Evolutionary conservation across 2,329 filamentous ascomycete species (phyloP).

Genomic region (Fusarium poae): DNA sequence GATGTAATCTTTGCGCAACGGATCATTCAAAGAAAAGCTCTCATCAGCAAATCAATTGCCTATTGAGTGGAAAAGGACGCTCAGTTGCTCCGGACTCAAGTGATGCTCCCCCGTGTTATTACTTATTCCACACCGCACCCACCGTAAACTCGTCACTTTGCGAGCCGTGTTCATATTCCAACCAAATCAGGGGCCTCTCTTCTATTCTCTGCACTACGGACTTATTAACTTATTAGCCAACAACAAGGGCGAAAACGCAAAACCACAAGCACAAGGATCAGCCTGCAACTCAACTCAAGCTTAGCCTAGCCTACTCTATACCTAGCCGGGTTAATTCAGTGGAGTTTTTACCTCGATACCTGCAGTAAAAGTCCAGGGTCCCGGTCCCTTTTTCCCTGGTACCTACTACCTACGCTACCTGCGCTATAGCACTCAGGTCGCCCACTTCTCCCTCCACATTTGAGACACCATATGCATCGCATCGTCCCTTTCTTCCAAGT

Average conservation of each 20-base stretch:
- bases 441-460: slow-evolving; percentile 48
- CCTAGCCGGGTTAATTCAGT: slow-evolving; percentile 2
- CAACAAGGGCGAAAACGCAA: slow-evolving; percentile 35
- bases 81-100: slow-evolving; percentile 10
- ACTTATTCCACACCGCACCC: slow-evolving; percentile 47
- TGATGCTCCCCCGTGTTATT: slow-evolving; percentile 22
- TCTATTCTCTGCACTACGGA: neutral
- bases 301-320: slow-evolving; percentile 29
- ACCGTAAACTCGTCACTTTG: slow-evolving; percentile 45
- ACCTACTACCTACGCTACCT: slow-evolving; percentile 1
- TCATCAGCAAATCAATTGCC: neutral
- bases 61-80: neutral
- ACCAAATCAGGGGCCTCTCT: slow-evolving; percentile 26
- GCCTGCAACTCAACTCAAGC: slow-evolving; percentile 29
- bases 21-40: slow-evolving; percentile 19
- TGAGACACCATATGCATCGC: slow-evolving; percentile 53
- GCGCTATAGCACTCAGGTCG: slow-evolving; percentile 37
- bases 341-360: neutral
- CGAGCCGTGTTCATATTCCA: slow-evolving; percentile 27
- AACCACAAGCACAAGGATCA: slow-evolving; percentile 36
- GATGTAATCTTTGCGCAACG: slow-evolving; percentile 11
- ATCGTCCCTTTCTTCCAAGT: slow-evolving; percentile 47
- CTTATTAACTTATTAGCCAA: slow-evolving; percentile 25
- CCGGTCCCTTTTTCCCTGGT: slow-evolving; percentile 39
- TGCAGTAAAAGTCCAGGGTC: slow-evolving; percentile 12